Evolutionary conservation across 345 rosid genomes (phyloP).

Genomic region (Aegle marmelos): DNA sequence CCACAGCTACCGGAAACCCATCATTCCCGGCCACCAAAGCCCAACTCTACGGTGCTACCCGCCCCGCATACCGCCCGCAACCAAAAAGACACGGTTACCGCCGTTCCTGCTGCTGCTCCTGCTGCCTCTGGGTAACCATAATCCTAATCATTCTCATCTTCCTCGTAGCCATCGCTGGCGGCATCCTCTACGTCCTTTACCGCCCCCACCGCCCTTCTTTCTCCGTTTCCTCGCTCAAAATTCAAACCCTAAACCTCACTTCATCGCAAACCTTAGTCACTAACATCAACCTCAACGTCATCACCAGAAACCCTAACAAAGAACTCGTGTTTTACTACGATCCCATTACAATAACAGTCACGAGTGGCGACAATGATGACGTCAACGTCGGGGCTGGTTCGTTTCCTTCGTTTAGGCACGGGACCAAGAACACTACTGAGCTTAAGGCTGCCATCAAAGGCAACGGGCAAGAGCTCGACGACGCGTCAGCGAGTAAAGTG

Average conservation of each 20-base stretch:
- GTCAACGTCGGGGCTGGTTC: slow-evolving; percentile 54
- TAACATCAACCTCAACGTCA: slow-evolving; percentile 56
- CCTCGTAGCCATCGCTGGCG: slow-evolving; percentile 45
- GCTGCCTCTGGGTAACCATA: slow-evolving; percentile 51
- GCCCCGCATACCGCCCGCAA: slow-evolving; percentile 76
- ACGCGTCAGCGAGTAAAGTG: slow-evolving; percentile 40
- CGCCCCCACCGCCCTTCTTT: slow-evolving; percentile 76
- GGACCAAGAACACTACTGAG: slow-evolving; percentile 65
- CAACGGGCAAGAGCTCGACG: slow-evolving; percentile 39
- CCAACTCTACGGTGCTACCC: slow-evolving; percentile 64
- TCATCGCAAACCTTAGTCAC: slow-evolving; percentile 47
- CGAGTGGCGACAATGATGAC: slow-evolving; percentile 28
- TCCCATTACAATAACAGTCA: slow-evolving; percentile 36
- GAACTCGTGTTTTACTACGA: slow-evolving; percentile 61
- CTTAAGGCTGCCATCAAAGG: slow-evolving; percentile 48
- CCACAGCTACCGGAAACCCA: slow-evolving; percentile 28
- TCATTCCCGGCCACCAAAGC: slow-evolving; percentile 65
- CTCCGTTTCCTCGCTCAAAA: slow-evolving; percentile 54
- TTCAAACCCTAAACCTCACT: slow-evolving; percentile 60
- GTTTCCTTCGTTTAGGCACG: slow-evolving; percentile 58
- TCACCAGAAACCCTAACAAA: slow-evolving; percentile 78
- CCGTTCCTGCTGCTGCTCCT: slow-evolving; percentile 56
- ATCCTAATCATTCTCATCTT: slow-evolving; percentile 40
- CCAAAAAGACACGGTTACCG: slow-evolving; percentile 48
- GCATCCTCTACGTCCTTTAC: slow-evolving; percentile 60